A percentile compares a stretch with the other conserved stretches of the same genome.
Evolutionary conservation across 768 basidiomycete species (phyloP).

Genomic region (Mycena chlorophos): DNA sequence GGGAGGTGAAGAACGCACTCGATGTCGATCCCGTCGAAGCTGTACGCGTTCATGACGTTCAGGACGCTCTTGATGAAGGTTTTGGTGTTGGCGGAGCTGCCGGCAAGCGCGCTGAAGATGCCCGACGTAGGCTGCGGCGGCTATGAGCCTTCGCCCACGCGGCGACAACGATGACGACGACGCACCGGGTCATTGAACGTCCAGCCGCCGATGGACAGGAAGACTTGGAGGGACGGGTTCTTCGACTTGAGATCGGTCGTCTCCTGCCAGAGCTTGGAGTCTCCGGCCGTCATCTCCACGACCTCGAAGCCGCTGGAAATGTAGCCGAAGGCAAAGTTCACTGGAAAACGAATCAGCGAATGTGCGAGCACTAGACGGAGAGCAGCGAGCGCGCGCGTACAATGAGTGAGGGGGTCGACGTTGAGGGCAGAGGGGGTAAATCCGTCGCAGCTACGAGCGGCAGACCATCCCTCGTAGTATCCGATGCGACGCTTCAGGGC

Average conservation of each 20-base stretch:
- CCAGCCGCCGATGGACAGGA: constrained; percentile 31
- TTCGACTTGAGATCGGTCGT: constrained; percentile 27
- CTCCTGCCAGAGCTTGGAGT: constrained; percentile 24
- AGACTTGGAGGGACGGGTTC: constrained; percentile 26
- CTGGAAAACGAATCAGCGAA: neutral
- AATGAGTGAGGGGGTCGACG: constrained; percentile 26
- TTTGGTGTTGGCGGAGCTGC: constrained; percentile 16
- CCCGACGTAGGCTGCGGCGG: constrained; percentile 23
- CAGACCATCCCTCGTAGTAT: constrained; percentile 27
- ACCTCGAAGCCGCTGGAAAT: constrained; percentile 20
- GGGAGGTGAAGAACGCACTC: constrained; percentile 2
- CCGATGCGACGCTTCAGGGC: constrained; percentile 26
- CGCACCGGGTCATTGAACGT: constrained; percentile 25
- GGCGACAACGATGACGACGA: neutral
- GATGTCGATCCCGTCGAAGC: constrained; percentile 31
- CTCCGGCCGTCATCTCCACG: constrained; percentile 25
- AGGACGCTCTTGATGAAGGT: constrained; percentile 24
- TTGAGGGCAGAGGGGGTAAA: constrained; percentile 26
- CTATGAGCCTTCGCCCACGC: neutral
- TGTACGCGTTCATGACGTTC: constrained; percentile 25
- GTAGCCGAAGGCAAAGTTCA: constrained; percentile 30
- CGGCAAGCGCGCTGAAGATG: constrained; percentile 26
- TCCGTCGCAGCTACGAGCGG: constrained; percentile 12
- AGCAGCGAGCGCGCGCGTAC: neutral
- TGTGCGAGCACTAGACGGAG: neutral